phyloP scores from a whole-genome alignment of 2,329 filamentous ascomycete species.

The Talaromyces amestolkiae region DNA sequence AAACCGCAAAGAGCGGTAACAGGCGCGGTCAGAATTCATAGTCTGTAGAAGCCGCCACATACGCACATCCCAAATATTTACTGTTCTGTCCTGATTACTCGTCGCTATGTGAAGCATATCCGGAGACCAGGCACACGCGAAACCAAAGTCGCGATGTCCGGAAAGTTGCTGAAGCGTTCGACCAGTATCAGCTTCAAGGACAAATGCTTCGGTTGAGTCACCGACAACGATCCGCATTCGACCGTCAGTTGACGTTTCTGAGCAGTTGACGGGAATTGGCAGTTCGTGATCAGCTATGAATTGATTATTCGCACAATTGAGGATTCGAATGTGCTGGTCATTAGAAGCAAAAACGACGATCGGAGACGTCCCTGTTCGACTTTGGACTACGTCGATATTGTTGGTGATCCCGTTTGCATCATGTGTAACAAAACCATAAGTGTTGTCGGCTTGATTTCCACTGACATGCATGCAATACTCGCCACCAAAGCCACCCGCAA shows the following conservation, averaged over 20 bases:
- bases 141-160: slow-evolving; percentile 45
- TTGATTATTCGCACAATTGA: slow-evolving; percentile 51
- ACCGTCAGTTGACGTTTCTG: slow-evolving; percentile 43
- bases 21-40: slow-evolving; percentile 45
- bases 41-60: slow-evolving; percentile 41
- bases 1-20: slow-evolving; percentile 45
- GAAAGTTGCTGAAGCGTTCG: slow-evolving; percentile 37
- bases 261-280: slow-evolving; percentile 45
- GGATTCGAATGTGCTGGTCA: slow-evolving; percentile 53
- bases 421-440: slow-evolving; percentile 50
- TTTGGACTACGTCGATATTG: slow-evolving; percentile 54
- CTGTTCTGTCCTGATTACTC: slow-evolving; percentile 47
- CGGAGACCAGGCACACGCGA: slow-evolving; percentile 48
- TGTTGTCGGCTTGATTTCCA: slow-evolving; percentile 31
- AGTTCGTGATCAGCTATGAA: slow-evolving; percentile 40
- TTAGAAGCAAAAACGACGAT: slow-evolving; percentile 59
- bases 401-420: slow-evolving; percentile 57
- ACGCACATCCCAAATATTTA: slow-evolving; percentile 47
- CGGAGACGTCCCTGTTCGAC: slow-evolving; percentile 48
- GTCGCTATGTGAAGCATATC: slow-evolving; percentile 49
- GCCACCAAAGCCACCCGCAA: slow-evolving; percentile 58
- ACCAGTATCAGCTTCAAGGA: slow-evolving; percentile 45
- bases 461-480: slow-evolving; percentile 54
- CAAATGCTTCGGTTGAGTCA: slow-evolving; percentile 42
- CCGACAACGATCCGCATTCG: slow-evolving; percentile 47